phyloP scores from a whole-genome alignment of 345 rosid genomes.

The Brassica napus region Da-Ae NC_063440.1:13781001-13781500 shows the following conservation, averaged over 20 bases:
- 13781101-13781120: conserved; percentile 20
- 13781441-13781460: conserved; percentile 3
- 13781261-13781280: conserved; percentile 11
- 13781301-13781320: not conserved
- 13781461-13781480: conserved; percentile 4
- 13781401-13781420: conserved; percentile 10
- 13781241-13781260: not conserved
- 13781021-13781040: not conserved
- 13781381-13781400: not conserved
- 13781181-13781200: not conserved
- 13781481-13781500: conserved; percentile 82
- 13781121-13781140: not conserved
- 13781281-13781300: not conserved
- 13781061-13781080: conserved; percentile 8
- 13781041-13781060: not conserved
- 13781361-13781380: not conserved
- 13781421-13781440: conserved; percentile 28
- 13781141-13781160: conserved; percentile 13
- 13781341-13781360: not conserved
- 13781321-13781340: not conserved
- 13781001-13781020: not conserved
- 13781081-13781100: conserved; percentile 29
- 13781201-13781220: not conserved
- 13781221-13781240: not conserved
- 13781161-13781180: not conserved